Evolutionary conservation across 1,284 basidiomycete genomes (phyloP), one percentile per base, ranked within the genome.

Genomic region (Cryptococcus jaspeensis): DNA sequence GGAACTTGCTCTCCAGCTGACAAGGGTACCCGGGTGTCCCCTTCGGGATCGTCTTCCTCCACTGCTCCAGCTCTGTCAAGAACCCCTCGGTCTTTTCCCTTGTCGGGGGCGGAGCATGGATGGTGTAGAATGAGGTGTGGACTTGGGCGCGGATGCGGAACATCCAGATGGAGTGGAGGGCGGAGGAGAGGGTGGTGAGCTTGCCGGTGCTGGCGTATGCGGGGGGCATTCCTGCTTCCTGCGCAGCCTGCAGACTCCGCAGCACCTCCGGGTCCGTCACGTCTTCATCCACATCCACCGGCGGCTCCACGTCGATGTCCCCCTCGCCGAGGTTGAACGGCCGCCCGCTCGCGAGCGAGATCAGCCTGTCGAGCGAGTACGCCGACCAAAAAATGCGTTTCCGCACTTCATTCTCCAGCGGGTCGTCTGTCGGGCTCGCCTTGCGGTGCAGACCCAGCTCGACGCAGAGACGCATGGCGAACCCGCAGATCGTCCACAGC

Each of bases 371-470:
- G 53, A 61, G 53, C 12, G 56, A 45, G 41, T 61, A 61, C 1
- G 56, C 56, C 0, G 60, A 58, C 60, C 60, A 61, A 36, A 61
- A 61, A 13, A 61, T 32, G 15, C 60, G 38, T 28, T 61, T 58
- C 23, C 53, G 42, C 22, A 40, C 32, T 22, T 61, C 43, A 18
- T 48, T 39, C 22, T 61, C 42, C 4, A 55, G 22, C 5, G 52
- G 52, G 16, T 16, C 3, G 16, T 16, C 3, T 7, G 42, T 16
- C 32, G 12, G 20, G 15, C 20, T 7, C 1, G 36, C 22, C 18
- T 53, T 41, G 35, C 35, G 47, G 28, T 61, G 57, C 13, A 61
- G 32, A n/a, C 45, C 53, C 11, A 55, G 39, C 32, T 61, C 60
- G 6, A 61, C 46, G 25, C 56, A 58, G 6, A 61, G 22, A 7